These are phyloP conservation scores for Linnemannia zychae DNA, from an alignment of 192 early-diverging fungal species.

Conservation along the genomic window DNA sequence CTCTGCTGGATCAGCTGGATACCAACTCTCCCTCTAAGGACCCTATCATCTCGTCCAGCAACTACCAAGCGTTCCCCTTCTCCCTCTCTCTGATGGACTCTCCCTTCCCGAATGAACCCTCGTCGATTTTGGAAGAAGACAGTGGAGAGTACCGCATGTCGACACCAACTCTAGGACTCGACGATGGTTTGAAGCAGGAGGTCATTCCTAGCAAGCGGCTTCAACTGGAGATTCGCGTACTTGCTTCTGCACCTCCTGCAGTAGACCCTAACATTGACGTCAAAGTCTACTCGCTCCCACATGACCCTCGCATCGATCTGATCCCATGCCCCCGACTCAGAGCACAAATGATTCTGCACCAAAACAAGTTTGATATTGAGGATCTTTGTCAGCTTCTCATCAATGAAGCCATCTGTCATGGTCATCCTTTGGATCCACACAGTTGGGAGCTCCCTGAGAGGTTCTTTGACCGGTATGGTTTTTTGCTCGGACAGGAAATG, in stretches of 20 bases:
- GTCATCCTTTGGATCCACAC: constrained; percentile 56
- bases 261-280: constrained; percentile 52
- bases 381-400: constrained; percentile 51
- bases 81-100: constrained; percentile 1
- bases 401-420: constrained; percentile 54
- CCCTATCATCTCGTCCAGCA: constrained; percentile 31
- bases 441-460: constrained; percentile 57
- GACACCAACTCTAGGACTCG: constrained; percentile 33
- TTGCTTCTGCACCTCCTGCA: constrained; percentile 47
- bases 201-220: constrained; percentile 40
- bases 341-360: constrained; percentile 57
- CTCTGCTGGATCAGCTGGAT: constrained; percentile 42
- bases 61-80: constrained; percentile 12
- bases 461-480: constrained; percentile 56
- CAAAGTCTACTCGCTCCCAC: constrained; percentile 49
- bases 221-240: constrained; percentile 38
- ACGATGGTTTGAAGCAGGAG: constrained; percentile 50
- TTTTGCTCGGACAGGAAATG: constrained; percentile 49
- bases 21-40: constrained; percentile 23
- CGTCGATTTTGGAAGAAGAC: constrained; percentile 34
- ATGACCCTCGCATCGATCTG: constrained; percentile 55
- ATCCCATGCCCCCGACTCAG: constrained; percentile 58
- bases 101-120: constrained; percentile 4
- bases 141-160: constrained; percentile 30
- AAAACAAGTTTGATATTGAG: constrained; percentile 45